Base-by-base conservation (phyloP, 257 asterid genomes). In the Henckelia pumila region DNA sequence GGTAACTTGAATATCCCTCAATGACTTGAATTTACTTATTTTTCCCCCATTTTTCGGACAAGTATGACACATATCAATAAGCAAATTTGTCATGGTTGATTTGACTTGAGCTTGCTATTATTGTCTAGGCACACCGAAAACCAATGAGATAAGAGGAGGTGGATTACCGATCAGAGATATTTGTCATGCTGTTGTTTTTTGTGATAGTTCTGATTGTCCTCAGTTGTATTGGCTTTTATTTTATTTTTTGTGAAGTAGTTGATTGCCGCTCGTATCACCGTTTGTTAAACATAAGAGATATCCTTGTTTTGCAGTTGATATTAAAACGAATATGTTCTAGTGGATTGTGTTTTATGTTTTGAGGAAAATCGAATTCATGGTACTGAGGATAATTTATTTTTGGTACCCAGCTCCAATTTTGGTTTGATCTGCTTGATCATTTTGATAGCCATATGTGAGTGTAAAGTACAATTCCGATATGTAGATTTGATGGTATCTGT, bases 1-100 rank as follows among this genome's bases (percentile, higher is more conserved):
- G 99, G 99, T 94, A 88, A 73, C 64, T 21, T 56, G 14, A 66
- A 61, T 52, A 32, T 66, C 71, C 57, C 52, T 67, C 53, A 3
- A 9, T 26, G 28, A 20, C 66, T 77, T 67, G 64, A 35, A 8
- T 35, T 9, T 9, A 35, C 44, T 35, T 8, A 9, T 35, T 35
- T 30, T 30, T 7, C 17, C 13, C 3, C 2, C 50, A 40, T 40
- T 40, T 40, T 40, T 40, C 6, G 50, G 50, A 40, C 50, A 40
- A 40, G 50, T 40, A 13, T 40, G 47, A 1, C 47, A 9, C 14
- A 9, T 35, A 35, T 16, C 47, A 35, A 35, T 35, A 8, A 35
- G 47, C 47, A 35, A 35, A 35, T 9, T 1, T 40, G 13, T n/a
- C n/a, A n/a, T 40, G 52, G 17, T 40, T 14, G n/a, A 14, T 40